Conservation (phyloP, 202 grass and related monocot species). For the Zoysia matrella region DNA sequence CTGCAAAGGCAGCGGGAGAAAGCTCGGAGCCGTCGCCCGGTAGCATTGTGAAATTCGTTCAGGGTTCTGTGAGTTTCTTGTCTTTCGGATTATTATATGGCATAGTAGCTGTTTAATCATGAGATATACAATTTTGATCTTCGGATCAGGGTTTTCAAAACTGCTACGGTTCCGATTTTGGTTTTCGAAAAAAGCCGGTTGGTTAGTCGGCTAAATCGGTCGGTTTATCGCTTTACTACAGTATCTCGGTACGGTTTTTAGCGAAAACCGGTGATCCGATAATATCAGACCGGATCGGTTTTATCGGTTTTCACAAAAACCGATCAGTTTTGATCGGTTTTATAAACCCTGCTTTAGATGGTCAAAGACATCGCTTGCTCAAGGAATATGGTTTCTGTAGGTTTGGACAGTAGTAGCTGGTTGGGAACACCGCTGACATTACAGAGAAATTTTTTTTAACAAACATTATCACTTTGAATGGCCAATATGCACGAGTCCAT, state of each 20-base stretch:
- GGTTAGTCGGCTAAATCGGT: too few relatives aligned
- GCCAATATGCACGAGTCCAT: constrained; percentile 8
- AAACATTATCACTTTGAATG: constrained; percentile 27
- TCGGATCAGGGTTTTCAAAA: too few relatives aligned
- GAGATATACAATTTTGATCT: too few relatives aligned
- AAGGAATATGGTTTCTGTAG: background rate
- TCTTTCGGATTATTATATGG: background rate
- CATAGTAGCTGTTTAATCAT: background rate
- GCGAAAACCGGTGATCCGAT: too few relatives aligned
- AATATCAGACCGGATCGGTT: too few relatives aligned
- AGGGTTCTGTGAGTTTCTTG: constrained; percentile 68
- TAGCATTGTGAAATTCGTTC: constrained; percentile 70
- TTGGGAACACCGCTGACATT: constrained; percentile 15
- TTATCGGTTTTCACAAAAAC: too few relatives aligned
- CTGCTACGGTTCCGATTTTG: too few relatives aligned
- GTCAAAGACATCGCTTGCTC: background rate
- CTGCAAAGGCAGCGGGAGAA: constrained; percentile 59
- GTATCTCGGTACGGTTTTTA: too few relatives aligned
- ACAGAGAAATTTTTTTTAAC: background rate
- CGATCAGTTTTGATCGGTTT: too few relatives aligned
- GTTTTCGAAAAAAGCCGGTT: too few relatives aligned
- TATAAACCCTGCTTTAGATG: too few relatives aligned
- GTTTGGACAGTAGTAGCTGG: background rate
- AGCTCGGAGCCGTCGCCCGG: constrained; percentile 64
- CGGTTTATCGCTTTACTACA: too few relatives aligned